A percentile compares a stretch with the other conserved stretches of the same genome.
phyloP scores from a whole-genome alignment of 2,329 filamentous ascomycete species.

The Penicillium janthinellum region DNA sequence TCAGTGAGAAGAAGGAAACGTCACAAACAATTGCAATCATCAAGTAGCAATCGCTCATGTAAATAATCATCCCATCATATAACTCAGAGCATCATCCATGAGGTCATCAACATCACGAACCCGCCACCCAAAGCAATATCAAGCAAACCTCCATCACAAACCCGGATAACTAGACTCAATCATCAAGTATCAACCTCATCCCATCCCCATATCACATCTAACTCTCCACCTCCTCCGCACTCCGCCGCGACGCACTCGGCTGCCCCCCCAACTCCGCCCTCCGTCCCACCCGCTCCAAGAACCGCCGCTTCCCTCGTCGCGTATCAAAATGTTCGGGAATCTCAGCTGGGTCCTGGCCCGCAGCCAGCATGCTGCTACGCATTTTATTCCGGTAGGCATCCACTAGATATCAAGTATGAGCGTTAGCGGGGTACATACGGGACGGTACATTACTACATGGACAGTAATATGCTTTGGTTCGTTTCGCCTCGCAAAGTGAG shows the following conservation, averaged over 20 bases:
- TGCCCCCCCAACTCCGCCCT: conserved; percentile 23
- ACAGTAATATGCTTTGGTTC: background rate
- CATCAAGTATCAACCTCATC: too few species aligned
- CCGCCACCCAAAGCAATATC: too few species aligned
- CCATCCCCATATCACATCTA: conserved; percentile 4
- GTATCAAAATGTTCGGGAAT: conserved; percentile 88
- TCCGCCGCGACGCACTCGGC: conserved; percentile 34
- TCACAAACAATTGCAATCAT: background rate
- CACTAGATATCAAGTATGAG: conserved; percentile 56
- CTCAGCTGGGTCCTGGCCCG: conserved; percentile 71
- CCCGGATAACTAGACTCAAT: too few species aligned
- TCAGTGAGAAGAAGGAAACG: too few species aligned
- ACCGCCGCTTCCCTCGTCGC: conserved; percentile 78
- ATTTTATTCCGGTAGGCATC: conserved; percentile 95
- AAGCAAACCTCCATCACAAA: background rate
- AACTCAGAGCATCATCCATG: background rate
- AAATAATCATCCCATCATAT: background rate
- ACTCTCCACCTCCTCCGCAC: conserved; percentile 43
- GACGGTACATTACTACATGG: background rate
- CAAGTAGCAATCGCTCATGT: background rate
- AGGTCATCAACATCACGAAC: background rate
- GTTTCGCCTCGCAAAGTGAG: background rate
- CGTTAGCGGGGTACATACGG: background rate
- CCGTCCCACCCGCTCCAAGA: conserved; percentile 55
- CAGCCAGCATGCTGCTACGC: conserved; percentile 74